Percentiles rank a stretch among this genome's conserved stretches.
phyloP scores from a whole-genome alignment of 306 rosid genomes.

The Oxytropis ochrocephala region DNA sequence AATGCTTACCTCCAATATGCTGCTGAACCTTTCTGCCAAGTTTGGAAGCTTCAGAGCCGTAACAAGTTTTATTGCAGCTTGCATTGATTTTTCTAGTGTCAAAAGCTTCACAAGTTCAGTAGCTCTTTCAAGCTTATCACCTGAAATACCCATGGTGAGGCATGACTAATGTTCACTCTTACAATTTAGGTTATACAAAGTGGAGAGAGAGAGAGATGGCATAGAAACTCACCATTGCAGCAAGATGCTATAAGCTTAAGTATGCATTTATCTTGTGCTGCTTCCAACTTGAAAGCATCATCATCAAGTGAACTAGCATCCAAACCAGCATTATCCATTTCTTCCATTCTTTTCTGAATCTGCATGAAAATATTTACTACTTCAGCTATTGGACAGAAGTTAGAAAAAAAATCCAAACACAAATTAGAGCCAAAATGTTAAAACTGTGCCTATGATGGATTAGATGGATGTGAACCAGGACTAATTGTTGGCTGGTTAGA shows the following conservation, averaged over 20 bases:
- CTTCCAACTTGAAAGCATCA: slow-evolving; percentile 73
- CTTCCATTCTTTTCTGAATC: slow-evolving; percentile 74
- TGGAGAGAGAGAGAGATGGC: neutral
- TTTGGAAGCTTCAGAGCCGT: slow-evolving; percentile 85
- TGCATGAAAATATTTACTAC: slow-evolving; percentile 29
- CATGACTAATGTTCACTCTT: neutral
- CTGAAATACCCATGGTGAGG: slow-evolving; percentile 39
- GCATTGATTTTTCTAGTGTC: slow-evolving; percentile 77
- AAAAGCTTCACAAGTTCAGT: slow-evolving; percentile 83
- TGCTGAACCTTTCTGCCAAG: slow-evolving; percentile 85
- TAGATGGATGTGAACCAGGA: slow-evolving; percentile 4
- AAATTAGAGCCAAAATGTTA: neutral
- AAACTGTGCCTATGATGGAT: neutral
- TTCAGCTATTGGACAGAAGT: slow-evolving; percentile 5
- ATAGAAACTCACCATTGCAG: slow-evolving; percentile 62
- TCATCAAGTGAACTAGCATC: slow-evolving; percentile 68
- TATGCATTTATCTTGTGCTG: slow-evolving; percentile 93
- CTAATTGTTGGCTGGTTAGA: neutral
- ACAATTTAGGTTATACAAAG: slow-evolving; percentile 11
- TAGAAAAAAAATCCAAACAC: neutral
- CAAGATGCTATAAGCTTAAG: slow-evolving; percentile 90
- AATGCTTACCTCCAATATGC: slow-evolving; percentile 69
- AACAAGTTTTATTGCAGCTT: slow-evolving; percentile 92
- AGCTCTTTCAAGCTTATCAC: slow-evolving; percentile 90
- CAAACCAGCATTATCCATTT: slow-evolving; percentile 53